Evolutionary conservation across 2,329 filamentous ascomycete genomes (phyloP).

Genomic region (Aspergillus puulaauensis): DNA sequence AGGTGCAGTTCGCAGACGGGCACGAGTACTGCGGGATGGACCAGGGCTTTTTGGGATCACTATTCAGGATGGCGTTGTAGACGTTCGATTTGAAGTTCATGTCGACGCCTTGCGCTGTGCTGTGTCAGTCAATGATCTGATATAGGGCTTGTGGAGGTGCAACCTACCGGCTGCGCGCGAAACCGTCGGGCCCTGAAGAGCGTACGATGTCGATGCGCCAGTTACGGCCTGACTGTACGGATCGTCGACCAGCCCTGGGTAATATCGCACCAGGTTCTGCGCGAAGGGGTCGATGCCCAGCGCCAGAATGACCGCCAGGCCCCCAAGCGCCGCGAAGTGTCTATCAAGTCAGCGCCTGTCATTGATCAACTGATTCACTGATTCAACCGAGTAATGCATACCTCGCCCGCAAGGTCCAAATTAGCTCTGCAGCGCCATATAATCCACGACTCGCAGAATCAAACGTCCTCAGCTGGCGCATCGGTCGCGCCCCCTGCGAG

Average conservation of each 20-base stretch:
- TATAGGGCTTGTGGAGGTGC: too few relatives aligned
- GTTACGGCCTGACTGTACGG: too few relatives aligned
- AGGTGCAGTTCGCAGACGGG: slow-evolving; percentile 12
- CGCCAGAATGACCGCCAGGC: slow-evolving; percentile 12
- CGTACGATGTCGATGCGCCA: too few relatives aligned
- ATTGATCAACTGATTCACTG: not conserved
- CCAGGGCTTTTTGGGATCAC: slow-evolving; percentile 3
- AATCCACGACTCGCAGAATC: slow-evolving; percentile 16
- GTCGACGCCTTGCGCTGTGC: not conserved
- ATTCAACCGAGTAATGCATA: not conserved
- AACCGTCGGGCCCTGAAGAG: too few relatives aligned
- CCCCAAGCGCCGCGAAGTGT: slow-evolving; percentile 7
- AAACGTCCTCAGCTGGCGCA: slow-evolving; percentile 11
- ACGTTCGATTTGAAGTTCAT: slow-evolving; percentile 5
- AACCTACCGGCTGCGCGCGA: too few relatives aligned
- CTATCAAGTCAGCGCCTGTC: too few relatives aligned
- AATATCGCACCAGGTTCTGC: slow-evolving; percentile 17
- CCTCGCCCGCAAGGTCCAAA: slow-evolving; percentile 10
- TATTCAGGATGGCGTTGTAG: slow-evolving; percentile 11
- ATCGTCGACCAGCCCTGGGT: not conserved
- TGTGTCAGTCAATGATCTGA: too few relatives aligned
- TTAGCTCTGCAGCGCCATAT: slow-evolving; percentile 8
- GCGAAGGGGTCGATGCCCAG: slow-evolving; percentile 18
- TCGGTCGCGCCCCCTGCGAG: slow-evolving; percentile 4
- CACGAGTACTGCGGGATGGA: slow-evolving; percentile 9